A percentile compares a stretch with the other conserved stretches of the same genome.
These are phyloP conservation scores for Neonectria sp. DNA, from an alignment of 2,329 filamentous ascomycete genomes.

Conservation along the genomic window DNA sequence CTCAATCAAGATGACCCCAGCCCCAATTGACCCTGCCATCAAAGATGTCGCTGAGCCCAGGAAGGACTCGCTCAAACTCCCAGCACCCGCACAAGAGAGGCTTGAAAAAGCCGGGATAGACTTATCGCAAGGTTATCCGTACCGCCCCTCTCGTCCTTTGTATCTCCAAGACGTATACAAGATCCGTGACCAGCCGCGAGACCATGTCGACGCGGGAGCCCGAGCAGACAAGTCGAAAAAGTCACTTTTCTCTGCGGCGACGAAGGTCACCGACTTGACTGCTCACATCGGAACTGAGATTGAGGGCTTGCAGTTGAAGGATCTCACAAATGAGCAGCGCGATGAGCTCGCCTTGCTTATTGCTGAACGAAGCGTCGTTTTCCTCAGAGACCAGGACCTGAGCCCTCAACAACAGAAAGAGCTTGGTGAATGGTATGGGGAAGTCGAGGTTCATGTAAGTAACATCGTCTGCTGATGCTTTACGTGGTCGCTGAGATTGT, in stretches of 20 bases:
- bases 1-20: constrained; percentile 61
- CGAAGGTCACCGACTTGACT: constrained; percentile 74
- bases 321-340: constrained; percentile 70
- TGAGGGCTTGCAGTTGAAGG: constrained; percentile 74
- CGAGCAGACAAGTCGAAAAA: constrained; percentile 77
- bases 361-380: constrained; percentile 76
- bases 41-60: constrained; percentile 73
- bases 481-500: neutral
- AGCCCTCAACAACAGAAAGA: constrained; percentile 74
- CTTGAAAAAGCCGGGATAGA: constrained; percentile 80
- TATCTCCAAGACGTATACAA: constrained; percentile 79
- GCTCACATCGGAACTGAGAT: constrained; percentile 76
- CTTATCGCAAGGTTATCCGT: constrained; percentile 79
- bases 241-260: constrained; percentile 72
- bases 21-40: constrained; percentile 74
- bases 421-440: constrained; percentile 75
- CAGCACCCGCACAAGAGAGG: constrained; percentile 68
- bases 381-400: constrained; percentile 75
- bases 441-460: constrained; percentile 78
- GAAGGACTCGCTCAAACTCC: constrained; percentile 76
- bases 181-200: constrained; percentile 69
- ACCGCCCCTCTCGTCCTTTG: constrained; percentile 76
- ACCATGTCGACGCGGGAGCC: constrained; percentile 74
- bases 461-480: neutral
- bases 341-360: constrained; percentile 75